phyloP scores from a whole-genome alignment of 345 rosid species.

The Linum usitatissimum region DNA sequence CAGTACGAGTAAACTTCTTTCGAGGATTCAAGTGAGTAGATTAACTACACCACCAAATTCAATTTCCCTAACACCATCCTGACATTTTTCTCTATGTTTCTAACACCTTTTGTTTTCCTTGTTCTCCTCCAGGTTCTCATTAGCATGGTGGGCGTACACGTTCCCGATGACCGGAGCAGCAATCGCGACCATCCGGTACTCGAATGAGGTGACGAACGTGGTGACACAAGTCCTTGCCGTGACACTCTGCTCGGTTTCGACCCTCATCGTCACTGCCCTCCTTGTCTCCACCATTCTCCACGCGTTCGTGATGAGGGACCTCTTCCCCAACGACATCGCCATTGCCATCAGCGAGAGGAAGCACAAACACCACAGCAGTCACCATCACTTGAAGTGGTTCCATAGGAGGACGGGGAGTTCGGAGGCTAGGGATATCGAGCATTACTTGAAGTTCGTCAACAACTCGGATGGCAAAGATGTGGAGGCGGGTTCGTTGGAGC shows the following conservation, averaged over 20 bases:
- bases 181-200: constrained; percentile 52
- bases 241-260: constrained; percentile 32
- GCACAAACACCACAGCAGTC: constrained; percentile 22
- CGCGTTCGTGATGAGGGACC: constrained; percentile 39
- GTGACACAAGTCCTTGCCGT: constrained; percentile 35
- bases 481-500: neutral
- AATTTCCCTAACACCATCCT: neutral
- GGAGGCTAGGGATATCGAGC: constrained; percentile 31
- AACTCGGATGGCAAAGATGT: neutral
- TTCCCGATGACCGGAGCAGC: constrained; percentile 72
- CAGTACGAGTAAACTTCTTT: constrained; percentile 62
- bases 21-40: constrained; percentile 59
- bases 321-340: constrained; percentile 59
- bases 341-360: constrained; percentile 56
- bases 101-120: no score
- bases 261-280: constrained; percentile 41
- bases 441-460: constrained; percentile 5
- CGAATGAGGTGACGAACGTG: constrained; percentile 35
- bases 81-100: neutral
- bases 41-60: neutral
- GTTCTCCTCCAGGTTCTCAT: constrained; percentile 43
- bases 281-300: constrained; percentile 39
- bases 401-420: constrained; percentile 34
- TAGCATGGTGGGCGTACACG: constrained; percentile 96
- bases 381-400: constrained; percentile 33